Evolutionary conservation across 1,139 yeast species (phyloP), one percentile per base, ranked within the genome.

Genomic region (Pichia inconspicua): DNA sequence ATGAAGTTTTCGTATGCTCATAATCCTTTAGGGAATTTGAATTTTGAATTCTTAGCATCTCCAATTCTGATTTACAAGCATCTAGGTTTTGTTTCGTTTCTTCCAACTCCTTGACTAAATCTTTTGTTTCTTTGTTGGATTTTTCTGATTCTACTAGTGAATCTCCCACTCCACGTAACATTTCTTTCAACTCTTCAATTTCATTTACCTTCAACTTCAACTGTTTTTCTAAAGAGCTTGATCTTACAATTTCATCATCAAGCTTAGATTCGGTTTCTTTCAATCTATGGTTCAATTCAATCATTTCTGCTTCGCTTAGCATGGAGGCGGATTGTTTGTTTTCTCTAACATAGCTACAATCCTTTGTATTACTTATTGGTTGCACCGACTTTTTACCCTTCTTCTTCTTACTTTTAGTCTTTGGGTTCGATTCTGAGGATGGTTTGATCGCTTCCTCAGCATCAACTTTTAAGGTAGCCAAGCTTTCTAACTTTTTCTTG

Each of bases 131-230:
- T 48, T 42, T 48, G 25, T 56, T 42, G 5, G 46, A 44, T 36
- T 61, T 62, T 17, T 60, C 41, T 28, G 67, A 63, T 39, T 75
- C 81, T 0, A 87, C 94, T 27, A 87, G 69, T 45, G 86, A 94
- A 58, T 84, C 77, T 1, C 96, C 96, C 22, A 88, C 73, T 45
- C 77, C 79, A 55, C 75, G 76, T 44, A 88, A 65, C 84, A 81
- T 84, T 50, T 86, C 96, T 54, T 82, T 75, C 47, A 84, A 71
- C 44, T 68, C 69, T 38, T 77, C 82, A 25, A 80, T 68, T 53
- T 82, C 85, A 44, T 79, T 83, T 9, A 56, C 52, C 51, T 73
- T 73, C 5, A 30, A 47, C n/a, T 48, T 52, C 32, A 49, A 40
- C 19, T 50, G 45, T 32, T 48, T 51, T 27, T 36, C 38, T 15